phyloP scores from a whole-genome alignment of 2,329 filamentous ascomycete species.

The Trichoderma harzianum region DNA sequence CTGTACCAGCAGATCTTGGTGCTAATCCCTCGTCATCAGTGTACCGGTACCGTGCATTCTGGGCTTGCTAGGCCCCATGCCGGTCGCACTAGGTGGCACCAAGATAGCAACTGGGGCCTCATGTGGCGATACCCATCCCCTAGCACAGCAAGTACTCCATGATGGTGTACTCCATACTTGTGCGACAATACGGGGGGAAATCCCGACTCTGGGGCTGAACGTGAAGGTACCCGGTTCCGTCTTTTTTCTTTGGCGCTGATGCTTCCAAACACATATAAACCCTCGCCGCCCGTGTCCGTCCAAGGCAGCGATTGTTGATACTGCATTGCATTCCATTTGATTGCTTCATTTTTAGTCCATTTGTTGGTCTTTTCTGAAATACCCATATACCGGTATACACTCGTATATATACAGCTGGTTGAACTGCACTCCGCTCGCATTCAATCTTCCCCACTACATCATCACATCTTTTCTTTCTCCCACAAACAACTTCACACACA shows the following conservation, averaged over 20 bases:
- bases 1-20: not conserved
- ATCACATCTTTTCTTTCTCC: not conserved
- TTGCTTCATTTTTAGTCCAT: not conserved
- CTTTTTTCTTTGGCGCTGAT: not conserved
- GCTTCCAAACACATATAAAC: constrained; percentile 9
- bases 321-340: constrained; percentile 10
- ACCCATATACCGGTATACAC: not conserved
- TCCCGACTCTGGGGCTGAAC: not conserved
- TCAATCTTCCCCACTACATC: not conserved
- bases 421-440: not conserved
- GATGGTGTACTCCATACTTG: constrained; percentile 7
- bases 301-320: not conserved
- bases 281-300: not conserved
- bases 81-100: not conserved
- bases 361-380: not conserved
- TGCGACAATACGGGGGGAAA: not conserved
- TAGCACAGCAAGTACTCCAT: not conserved
- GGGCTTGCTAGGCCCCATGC: not conserved
- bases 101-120: not conserved
- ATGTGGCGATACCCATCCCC: constrained; percentile 11
- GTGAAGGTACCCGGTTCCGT: not conserved
- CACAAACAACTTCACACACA: not conserved
- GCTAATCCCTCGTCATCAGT: not conserved
- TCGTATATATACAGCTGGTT: not conserved
- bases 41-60: not conserved